Conservation (phyloP, 2,329 filamentous ascomycete genomes). For the Hypoxylon sp. region DNA sequence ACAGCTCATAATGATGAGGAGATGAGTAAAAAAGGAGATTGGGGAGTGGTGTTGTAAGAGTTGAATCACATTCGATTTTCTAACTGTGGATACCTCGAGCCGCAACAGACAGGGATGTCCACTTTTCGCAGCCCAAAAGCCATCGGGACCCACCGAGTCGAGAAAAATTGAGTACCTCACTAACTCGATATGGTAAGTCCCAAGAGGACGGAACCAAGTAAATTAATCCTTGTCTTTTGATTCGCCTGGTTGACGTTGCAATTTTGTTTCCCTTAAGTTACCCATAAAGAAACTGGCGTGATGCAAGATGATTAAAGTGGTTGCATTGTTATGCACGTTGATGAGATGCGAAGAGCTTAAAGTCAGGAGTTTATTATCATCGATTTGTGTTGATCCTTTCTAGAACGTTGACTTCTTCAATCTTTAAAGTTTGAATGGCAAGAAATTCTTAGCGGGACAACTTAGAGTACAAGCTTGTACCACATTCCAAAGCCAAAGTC, state of each 20-base stretch:
- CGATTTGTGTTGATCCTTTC: conserved; percentile 1
- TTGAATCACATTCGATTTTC: conserved; percentile 31
- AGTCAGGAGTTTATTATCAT: too few relatives aligned
- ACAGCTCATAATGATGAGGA: conserved; percentile 20
- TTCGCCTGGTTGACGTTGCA: conserved; percentile 23
- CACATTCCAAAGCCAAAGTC: too few relatives aligned
- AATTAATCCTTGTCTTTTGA: conserved; percentile 14
- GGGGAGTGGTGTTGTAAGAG: conserved; percentile 29
- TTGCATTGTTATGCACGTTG: too few relatives aligned
- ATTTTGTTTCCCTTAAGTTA: too few relatives aligned
- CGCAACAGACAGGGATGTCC: conserved; percentile 21
- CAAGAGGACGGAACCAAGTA: conserved; percentile 25
- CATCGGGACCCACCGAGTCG: conserved; percentile 5
- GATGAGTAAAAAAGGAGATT: conserved; percentile 6
- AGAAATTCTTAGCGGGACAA: too few relatives aligned
- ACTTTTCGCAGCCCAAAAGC: conserved; percentile 17
- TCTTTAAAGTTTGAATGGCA: too few relatives aligned
- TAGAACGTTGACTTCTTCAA: not conserved
- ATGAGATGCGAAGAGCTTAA: too few relatives aligned
- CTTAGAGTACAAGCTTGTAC: too few relatives aligned
- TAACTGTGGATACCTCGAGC: conserved; percentile 23
- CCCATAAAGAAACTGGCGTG: too few relatives aligned
- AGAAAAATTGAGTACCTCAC: conserved; percentile 22
- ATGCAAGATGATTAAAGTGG: too few relatives aligned
- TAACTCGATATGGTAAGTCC: conserved; percentile 30